These are phyloP conservation scores for Bretschneidera sinensis DNA, from an alignment of 345 rosid species.

Conservation along the genomic window DNA sequence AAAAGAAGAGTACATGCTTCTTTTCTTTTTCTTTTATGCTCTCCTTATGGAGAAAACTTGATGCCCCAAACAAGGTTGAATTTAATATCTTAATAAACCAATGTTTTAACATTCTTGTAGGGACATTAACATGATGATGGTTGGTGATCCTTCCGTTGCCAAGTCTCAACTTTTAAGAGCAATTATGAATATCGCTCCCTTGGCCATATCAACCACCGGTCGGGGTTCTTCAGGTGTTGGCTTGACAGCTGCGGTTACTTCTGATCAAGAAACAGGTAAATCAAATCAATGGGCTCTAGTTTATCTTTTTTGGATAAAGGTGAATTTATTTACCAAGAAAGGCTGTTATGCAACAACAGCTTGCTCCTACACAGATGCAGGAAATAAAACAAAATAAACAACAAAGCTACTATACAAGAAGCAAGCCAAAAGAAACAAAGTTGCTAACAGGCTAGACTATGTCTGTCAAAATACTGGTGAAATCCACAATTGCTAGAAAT, in stretches of 20 bases:
- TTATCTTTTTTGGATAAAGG: too few species aligned
- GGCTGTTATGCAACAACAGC: too few species aligned
- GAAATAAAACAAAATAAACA: too few species aligned
- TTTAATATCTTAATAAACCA: neutral
- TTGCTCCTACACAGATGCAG: too few species aligned
- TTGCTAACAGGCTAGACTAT: too few species aligned
- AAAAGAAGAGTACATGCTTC: neutral
- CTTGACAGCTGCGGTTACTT: slow-evolving; percentile 97
- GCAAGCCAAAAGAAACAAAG: too few species aligned
- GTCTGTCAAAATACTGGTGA: too few species aligned
- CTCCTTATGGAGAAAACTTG: neutral
- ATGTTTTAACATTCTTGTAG: slow-evolving; percentile 32
- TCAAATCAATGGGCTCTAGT: slow-evolving; percentile 1
- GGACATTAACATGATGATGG: slow-evolving; percentile 99
- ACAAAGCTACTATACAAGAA: too few species aligned
- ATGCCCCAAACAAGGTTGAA: neutral
- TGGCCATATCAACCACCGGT: slow-evolving; percentile 98
- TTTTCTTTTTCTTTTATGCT: neutral
- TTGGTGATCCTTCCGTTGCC: slow-evolving; percentile 99
- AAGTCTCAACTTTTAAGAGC: slow-evolving; percentile 98
- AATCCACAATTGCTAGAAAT: too few species aligned
- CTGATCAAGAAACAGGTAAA: slow-evolving; percentile 98
- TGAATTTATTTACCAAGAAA: too few species aligned
- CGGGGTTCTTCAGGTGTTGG: slow-evolving; percentile 99
- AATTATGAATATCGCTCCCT: slow-evolving; percentile 96